Evolutionary conservation across 225 moss, liverwort and hornwort genomes (phyloP).

Genomic region (Anthoceros angustus): DNA sequence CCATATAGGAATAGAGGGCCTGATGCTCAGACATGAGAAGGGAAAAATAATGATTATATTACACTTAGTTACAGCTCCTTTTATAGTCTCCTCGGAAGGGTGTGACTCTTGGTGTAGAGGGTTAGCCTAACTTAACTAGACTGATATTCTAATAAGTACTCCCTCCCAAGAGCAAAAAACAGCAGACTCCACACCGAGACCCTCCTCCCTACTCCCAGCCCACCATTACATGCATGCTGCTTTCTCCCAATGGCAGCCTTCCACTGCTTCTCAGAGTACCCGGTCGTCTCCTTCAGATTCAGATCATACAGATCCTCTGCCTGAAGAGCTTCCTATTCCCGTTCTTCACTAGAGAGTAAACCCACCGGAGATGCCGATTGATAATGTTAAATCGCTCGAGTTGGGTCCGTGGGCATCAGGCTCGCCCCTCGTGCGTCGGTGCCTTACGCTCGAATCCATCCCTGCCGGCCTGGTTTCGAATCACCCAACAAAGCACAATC

Average conservation of each 20-base stretch:
- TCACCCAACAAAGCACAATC: no score
- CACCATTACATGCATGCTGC: conserved; percentile 8
- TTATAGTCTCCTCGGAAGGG: no score
- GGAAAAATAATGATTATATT: no score
- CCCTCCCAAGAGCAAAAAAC: conserved; percentile 25
- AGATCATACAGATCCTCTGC: conserved; percentile 72
- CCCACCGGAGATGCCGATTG: conserved; percentile 42
- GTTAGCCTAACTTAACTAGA: no score
- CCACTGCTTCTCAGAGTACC: conserved; percentile 47
- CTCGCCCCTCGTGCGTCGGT: neutral
- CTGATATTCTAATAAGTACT: no score
- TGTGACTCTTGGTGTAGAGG: no score
- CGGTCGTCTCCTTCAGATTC: conserved; percentile 28
- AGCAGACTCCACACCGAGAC: conserved; percentile 43
- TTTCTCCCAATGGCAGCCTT: conserved; percentile 14
- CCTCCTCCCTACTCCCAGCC: no score
- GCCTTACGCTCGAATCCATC: no score
- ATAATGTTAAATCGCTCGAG: conserved; percentile 30
- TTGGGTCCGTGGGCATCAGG: conserved; percentile 29
- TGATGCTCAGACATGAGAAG: no score
- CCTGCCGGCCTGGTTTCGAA: no score
- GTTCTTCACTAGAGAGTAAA: conserved; percentile 34
- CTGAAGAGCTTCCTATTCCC: conserved; percentile 55
- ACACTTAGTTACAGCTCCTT: no score
- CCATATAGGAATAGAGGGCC: no score